These are phyloP conservation scores for Sugiyamaella grinbergsii DNA, from an alignment of 1,139 yeast genomes.

Conservation along the genomic window DNA sequence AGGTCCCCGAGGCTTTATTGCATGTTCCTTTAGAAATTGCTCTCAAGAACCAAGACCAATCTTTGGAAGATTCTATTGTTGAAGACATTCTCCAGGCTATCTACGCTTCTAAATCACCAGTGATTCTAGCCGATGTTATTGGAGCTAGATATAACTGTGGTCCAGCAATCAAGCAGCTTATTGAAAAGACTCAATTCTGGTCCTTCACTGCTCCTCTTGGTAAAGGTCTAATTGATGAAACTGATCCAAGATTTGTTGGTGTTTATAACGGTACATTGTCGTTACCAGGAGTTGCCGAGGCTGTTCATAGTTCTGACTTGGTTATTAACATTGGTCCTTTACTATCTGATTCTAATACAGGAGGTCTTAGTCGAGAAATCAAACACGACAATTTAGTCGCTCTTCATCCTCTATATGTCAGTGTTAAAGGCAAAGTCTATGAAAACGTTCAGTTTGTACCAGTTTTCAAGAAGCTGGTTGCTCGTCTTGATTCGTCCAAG, in stretches of 20 bases:
- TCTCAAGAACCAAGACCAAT: conserved; percentile 28
- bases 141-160: conserved; percentile 57
- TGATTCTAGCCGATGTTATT: conserved; percentile 66
- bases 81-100: conserved; percentile 52
- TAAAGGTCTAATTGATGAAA: conserved; percentile 64
- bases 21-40: conserved; percentile 38
- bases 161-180: conserved; percentile 49
- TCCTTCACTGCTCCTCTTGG: conserved; percentile 54
- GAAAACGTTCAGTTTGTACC: conserved; percentile 50
- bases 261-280: conserved; percentile 60
- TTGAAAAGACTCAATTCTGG: conserved; percentile 50
- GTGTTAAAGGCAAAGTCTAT: conserved; percentile 47
- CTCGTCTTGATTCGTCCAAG: conserved; percentile 41
- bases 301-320: conserved; percentile 43
- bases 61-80: conserved; percentile 47
- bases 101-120: conserved; percentile 57
- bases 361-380: conserved; percentile 46
- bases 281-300: conserved; percentile 47
- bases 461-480: conserved; percentile 48
- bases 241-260: conserved; percentile 60
- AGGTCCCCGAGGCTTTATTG: conserved; percentile 46
- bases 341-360: conserved; percentile 48
- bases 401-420: conserved; percentile 51
- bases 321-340: conserved; percentile 48
- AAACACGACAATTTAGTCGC: conserved; percentile 42